Evolutionary conservation across 495 filamentous ascomycete genomes (phyloP).

Genomic region (Hapsidospora chrysogenum): DNA sequence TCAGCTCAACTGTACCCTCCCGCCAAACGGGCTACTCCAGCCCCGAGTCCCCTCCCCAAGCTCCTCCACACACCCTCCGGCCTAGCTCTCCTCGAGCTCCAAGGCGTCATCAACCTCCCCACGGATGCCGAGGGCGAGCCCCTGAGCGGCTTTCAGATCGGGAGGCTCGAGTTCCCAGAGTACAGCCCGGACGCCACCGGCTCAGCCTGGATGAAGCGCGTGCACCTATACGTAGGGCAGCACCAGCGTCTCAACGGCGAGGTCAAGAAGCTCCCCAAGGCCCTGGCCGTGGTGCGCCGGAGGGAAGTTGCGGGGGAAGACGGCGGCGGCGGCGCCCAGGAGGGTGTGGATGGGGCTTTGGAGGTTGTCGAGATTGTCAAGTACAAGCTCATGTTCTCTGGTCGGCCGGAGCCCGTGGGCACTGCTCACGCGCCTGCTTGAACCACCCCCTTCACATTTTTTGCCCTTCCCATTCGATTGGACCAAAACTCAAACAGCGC

Average conservation of each 20-base stretch:
- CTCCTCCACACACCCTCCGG: constrained; percentile 73
- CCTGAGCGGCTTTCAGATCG: constrained; percentile 32
- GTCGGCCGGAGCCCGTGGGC: constrained; percentile 72
- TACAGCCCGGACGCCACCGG: constrained; percentile 34
- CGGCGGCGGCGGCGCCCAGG: constrained; percentile 8
- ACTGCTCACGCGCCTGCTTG: constrained; percentile 4
- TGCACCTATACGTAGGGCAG: constrained; percentile 73
- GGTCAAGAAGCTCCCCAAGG: constrained; percentile 64
- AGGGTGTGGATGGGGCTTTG: constrained; percentile 17
- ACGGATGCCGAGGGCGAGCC: constrained; percentile 8
- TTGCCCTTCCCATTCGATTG: background rate
- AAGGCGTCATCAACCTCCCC: constrained; percentile 68
- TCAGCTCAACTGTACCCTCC: constrained; percentile 1
- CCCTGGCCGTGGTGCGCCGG: constrained; percentile 60
- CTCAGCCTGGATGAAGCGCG: constrained; percentile 71
- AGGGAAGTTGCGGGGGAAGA: constrained; percentile 12
- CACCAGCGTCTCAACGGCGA: constrained; percentile 85
- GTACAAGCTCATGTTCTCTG: constrained; percentile 78
- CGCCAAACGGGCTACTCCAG: background rate
- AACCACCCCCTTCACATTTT: background rate
- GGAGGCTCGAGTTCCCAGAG: constrained; percentile 65
- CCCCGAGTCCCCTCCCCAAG: constrained; percentile 48
- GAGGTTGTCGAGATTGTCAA: constrained; percentile 72
- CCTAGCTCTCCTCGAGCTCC: constrained; percentile 74
- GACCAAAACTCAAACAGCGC: too few relatives aligned